These are phyloP conservation scores for Neurospora tetraspora DNA, from an alignment of 495 filamentous ascomycete genomes.

Conservation along the genomic window DNA sequence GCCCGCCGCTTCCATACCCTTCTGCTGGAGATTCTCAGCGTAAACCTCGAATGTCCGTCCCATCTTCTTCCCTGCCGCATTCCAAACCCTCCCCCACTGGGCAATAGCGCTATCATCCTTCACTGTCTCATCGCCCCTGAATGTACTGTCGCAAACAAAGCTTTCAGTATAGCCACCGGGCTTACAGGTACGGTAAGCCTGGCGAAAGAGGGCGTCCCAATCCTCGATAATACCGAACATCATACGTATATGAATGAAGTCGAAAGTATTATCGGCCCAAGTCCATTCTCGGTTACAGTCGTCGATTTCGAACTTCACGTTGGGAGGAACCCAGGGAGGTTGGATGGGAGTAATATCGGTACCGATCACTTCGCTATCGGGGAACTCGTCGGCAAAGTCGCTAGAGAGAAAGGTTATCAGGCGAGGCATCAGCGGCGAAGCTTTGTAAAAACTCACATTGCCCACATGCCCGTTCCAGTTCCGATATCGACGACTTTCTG, in stretches of 20 bases:
- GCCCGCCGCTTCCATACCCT: conserved; percentile 31
- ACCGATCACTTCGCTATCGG: conserved; percentile 37
- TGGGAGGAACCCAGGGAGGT: conserved; percentile 29
- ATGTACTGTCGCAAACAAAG: conserved; percentile 11
- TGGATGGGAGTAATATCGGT: conserved; percentile 40
- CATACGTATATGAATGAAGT: conserved; percentile 46
- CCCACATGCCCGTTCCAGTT: conserved; percentile 33
- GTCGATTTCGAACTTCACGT: conserved; percentile 40
- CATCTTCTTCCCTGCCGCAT: not conserved
- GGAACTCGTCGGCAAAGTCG: conserved; percentile 42
- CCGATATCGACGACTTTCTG: conserved; percentile 32
- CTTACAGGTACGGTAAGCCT: conserved; percentile 13
- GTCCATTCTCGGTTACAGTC: conserved; percentile 38
- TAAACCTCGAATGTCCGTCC: not conserved
- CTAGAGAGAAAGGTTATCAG: conserved; percentile 11
- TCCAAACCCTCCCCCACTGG: not conserved
- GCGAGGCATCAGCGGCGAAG: too few relatives aligned
- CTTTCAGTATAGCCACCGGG: conserved; percentile 15
- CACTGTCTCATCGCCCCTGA: not conserved
- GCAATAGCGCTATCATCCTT: not conserved
- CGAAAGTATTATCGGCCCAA: conserved; percentile 38
- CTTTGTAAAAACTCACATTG: conserved; percentile 8
- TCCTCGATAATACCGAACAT: conserved; percentile 40
- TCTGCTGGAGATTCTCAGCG: conserved; percentile 16
- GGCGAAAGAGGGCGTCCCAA: conserved; percentile 35